Percentiles rank a stretch among this genome's conserved stretches.
These are phyloP conservation scores for Omphalotus olearius DNA, from an alignment of 1,284 basidiomycete genomes.

Conservation along the genomic window DNA sequence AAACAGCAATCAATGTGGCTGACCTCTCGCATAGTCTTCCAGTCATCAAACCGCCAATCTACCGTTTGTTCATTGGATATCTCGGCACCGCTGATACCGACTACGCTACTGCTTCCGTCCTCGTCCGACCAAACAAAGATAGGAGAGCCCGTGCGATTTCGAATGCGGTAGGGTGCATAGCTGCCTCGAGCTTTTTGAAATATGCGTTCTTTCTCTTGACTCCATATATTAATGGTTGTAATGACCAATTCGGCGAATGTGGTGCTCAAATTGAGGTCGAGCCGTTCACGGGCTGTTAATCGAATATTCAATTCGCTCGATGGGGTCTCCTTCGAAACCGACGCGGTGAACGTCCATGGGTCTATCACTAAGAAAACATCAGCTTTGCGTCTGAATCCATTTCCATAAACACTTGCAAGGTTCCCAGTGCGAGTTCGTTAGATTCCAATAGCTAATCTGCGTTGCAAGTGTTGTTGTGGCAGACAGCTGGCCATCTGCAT, in stretches of 20 bases:
- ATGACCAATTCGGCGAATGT: slow-evolving; percentile 87
- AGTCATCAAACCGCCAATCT: slow-evolving; percentile 98
- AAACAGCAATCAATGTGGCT: background rate
- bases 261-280: slow-evolving; percentile 92
- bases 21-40: slow-evolving; percentile 92
- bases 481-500: slow-evolving; percentile 53
- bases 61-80: slow-evolving; percentile 73
- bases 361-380: slow-evolving; percentile 69
- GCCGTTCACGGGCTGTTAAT: slow-evolving; percentile 76
- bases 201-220: slow-evolving; percentile 68
- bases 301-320: slow-evolving; percentile 57
- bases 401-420: slow-evolving; percentile 53
- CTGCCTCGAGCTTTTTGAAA: slow-evolving; percentile 77
- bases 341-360: slow-evolving; percentile 88
- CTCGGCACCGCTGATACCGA: slow-evolving; percentile 46
- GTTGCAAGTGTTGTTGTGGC: slow-evolving; percentile 78
- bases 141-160: slow-evolving; percentile 86
- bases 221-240: slow-evolving; percentile 71
- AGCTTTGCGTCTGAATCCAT: slow-evolving; percentile 12
- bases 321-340: slow-evolving; percentile 51
- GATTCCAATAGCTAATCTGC: slow-evolving; percentile 94
- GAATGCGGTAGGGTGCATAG: slow-evolving; percentile 91
- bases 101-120: slow-evolving; percentile 45
- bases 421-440: slow-evolving; percentile 98
- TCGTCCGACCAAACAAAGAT: slow-evolving; percentile 81